Evolutionary conservation across 1,284 basidiomycete species (phyloP), one percentile per base, ranked within the genome.

Genomic region (Fomes fomentarius): DNA sequence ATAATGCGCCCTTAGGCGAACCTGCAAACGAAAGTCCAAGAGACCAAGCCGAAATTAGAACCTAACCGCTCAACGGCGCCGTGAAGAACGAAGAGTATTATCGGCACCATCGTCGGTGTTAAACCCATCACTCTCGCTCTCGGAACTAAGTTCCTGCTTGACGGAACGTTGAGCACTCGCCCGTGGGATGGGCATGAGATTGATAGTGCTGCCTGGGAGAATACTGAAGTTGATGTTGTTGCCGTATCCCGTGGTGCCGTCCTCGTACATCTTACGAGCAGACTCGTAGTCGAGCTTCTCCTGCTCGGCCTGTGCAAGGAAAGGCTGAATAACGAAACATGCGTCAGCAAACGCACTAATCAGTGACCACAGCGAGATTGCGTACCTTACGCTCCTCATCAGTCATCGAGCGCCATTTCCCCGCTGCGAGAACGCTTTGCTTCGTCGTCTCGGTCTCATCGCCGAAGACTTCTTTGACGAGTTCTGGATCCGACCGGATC

Each of bases 391-490:
- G 89, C 74, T 97, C 93, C 38, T 89, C 91, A 71, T 96, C 93
- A 39, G 87, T 89, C 82, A 98, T 90, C 47, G 84, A 87, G 60
- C 94, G 82, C 95, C 95, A 98, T 71, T 90, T 90, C 58, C 89
- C 87, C 43, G 95, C 95, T 47, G 95, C 95, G 47, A 97, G 79
- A 3, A 96, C 93, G 73, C 93, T 95, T 76, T 97, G 96, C 74
- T 91, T 92, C 34, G 95, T 96, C 3, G 96, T 96, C 75, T 96
- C 95, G 40, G 85, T 89, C 75, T 96, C 94, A 47, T 91, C 89
- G n/a, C 90, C 92, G 74, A 96, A 96, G 15, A 97, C 87, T 21
- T 89, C 87, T 60, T 74, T 79, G 17, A 93, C 88, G 30, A 94
- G 74, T 37, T 78, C 76, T 12, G 84, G 82, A 66, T 91, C 86